phyloP scores from a whole-genome alignment of 2,329 filamentous ascomycete species.

The Lasiodiplodia gonubiensis region DNA sequence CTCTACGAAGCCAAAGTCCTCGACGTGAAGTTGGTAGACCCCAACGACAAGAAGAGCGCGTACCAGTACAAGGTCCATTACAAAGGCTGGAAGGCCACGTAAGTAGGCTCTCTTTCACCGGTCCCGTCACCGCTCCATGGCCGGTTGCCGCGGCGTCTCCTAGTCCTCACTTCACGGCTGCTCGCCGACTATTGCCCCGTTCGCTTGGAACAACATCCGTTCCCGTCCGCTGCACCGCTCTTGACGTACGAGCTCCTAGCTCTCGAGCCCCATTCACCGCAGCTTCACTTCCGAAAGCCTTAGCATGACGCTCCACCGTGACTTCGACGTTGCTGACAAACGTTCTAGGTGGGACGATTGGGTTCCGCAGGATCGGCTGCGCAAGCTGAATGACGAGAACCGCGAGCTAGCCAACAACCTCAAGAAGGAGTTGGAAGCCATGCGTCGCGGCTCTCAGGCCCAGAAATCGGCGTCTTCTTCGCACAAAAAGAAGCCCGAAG shows the following conservation, averaged over 20 bases:
- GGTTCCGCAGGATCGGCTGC: constrained; percentile 90
- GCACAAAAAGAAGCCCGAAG: constrained; percentile 60
- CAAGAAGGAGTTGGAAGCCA: constrained; percentile 69
- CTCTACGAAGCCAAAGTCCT: constrained; percentile 97
- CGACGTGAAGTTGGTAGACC: constrained; percentile 70
- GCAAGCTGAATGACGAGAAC: constrained; percentile 95
- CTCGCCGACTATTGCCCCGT: constrained; percentile 28
- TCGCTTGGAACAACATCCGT: not conserved
- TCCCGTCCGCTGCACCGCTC: constrained; percentile 15
- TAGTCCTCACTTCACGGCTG: constrained; percentile 31
- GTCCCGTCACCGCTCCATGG: constrained; percentile 17
- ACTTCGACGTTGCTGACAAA: constrained; percentile 7
- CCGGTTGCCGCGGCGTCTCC: constrained; percentile 10
- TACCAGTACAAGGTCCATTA: constrained; percentile 95
- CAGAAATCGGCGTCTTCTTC: constrained; percentile 48
- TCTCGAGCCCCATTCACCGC: not conserved
- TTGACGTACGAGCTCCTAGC: not conserved
- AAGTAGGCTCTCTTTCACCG: constrained; percentile 48
- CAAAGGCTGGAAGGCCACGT: constrained; percentile 99
- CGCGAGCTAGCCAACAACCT: constrained; percentile 82
- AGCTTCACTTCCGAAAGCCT: not conserved
- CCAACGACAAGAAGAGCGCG: constrained; percentile 71
- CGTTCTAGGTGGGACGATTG: constrained; percentile 87
- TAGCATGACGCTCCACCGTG: constrained; percentile 11
- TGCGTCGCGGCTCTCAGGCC: constrained; percentile 52